Evolutionary conservation across 306 rosid genomes (phyloP), one percentile per base, ranked within the genome.

Genomic region (Cucurbita maxima): DNA sequence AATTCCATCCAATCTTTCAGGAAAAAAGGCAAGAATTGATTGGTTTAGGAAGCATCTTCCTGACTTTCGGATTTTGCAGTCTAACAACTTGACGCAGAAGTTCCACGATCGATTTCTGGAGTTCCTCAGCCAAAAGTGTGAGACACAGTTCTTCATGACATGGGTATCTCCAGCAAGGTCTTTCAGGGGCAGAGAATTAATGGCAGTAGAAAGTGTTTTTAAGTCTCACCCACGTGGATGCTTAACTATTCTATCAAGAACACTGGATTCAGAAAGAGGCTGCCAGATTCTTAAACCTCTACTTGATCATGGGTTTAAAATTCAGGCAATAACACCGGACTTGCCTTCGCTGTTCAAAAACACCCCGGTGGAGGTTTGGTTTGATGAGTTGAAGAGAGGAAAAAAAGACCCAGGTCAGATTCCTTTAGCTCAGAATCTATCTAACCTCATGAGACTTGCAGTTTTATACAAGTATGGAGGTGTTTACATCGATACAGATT

Each of bases 391-490:
- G 77, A 84, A 68, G 72, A 72, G 70, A 40, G 98, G 96, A 61
- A 84, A 85, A 18, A 84, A 67, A 67, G 96, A 91, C 76, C 98
- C 97, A 7, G 98, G 98, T 62, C 86, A 81, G 84, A 89, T 90
- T 80, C 87, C 92, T 25, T 73, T 90, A 73, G 79, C 83, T 70
- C 97, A 89, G 81, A 91, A 94, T 51, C 82, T 86, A 62, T 91
- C 97, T 7, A 91, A 94, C 76, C 47, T 94, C 45, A 71, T 91
- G 18, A 86, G 97, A 69, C 89, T 90, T 2, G 87, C 84, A 45
- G 78, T 81, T 76, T 16, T 94, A 7, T 89, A 86, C 84, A 89
- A 83, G 71, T 88, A 90, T 73, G 99, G 96, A 20, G 96, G 95
- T 11, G 68, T 89, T 6, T 94, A 90, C 66, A 37, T 94, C 18